These are phyloP conservation scores for Talaromyces marneffei DNA, from an alignment of 2,329 filamentous ascomycete species.

Conservation along the genomic window DNA sequence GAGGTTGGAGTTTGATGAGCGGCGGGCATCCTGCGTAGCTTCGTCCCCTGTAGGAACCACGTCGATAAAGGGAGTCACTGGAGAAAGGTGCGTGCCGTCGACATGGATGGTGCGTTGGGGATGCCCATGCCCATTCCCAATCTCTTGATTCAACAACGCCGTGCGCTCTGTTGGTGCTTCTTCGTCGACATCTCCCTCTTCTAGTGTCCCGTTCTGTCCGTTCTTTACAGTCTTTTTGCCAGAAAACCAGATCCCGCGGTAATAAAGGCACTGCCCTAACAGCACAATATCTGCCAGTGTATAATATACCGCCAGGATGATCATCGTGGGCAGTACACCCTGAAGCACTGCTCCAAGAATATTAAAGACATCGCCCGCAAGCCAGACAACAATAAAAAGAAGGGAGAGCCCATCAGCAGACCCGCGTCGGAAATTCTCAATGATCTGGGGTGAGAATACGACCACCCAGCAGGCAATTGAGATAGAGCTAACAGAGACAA, in stretches of 20 bases:
- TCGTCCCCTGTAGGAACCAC: conserved; percentile 24
- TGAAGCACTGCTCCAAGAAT: conserved; percentile 88
- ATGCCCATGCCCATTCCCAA: conserved; percentile 18
- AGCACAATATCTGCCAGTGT: conserved; percentile 87
- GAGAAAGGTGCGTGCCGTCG: conserved; percentile 65
- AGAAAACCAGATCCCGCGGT: conserved; percentile 64
- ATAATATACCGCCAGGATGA: conserved; percentile 90
- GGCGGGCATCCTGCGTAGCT: conserved; percentile 2
- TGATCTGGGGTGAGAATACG: conserved; percentile 94
- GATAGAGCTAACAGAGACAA: conserved; percentile 59
- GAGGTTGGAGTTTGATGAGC: conserved; percentile 32
- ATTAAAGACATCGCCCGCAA: conserved; percentile 92
- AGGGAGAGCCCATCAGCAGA: conserved; percentile 85
- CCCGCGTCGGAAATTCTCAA: conserved; percentile 81
- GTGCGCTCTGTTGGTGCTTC: conserved; percentile 27
- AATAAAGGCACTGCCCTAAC: conserved; percentile 88
- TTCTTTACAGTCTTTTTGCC: conserved; percentile 22
- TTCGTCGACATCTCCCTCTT: conserved; percentile 9
- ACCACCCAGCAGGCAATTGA: conserved; percentile 98
- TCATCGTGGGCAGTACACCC: conserved; percentile 90
- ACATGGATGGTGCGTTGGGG: conserved; percentile 36
- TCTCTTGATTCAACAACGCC: conserved; percentile 23
- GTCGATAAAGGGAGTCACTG: conserved; percentile 72
- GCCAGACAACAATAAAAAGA: conserved; percentile 89
- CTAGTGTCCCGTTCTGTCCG: conserved; percentile 18